Evolutionary conservation across 129 eudicot genomes (phyloP), one percentile per base, ranked within the genome.

Genomic region (Escallonia herrerae): DNA sequence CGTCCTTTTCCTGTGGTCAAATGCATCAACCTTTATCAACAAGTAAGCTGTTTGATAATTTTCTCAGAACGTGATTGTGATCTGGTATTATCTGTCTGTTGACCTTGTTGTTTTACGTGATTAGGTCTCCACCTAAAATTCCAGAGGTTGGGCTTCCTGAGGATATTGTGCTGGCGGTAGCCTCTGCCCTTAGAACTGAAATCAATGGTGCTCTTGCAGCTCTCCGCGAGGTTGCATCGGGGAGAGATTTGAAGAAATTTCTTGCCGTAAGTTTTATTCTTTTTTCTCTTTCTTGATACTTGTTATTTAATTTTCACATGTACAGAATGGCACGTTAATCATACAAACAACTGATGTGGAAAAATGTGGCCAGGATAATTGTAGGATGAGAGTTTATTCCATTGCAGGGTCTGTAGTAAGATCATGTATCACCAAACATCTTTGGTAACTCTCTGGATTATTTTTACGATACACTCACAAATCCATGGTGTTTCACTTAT

Each of bases 91-190:
- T 12, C 11, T 8, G 37, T 8, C 43, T 67, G 14, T 41, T 64
- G 10, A 40, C 14, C n/a, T n/a, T n/a, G 8, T 33, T 55, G 8
- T 14, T 6, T 52, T 57, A 3, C 8, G 5, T 8, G 4, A 45
- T 60, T 70, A 87, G 97, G 87, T 72, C 91, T 64, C 91, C 96
- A 3, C 98, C 95, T 48, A 71, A 80, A 64, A 76, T 93, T 68
- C 98, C 98, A 11, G 89, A 93, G 70, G 84, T 83, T n/a, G 51
- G 53, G n/a, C 76, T 93, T 60, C 83, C 95, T 40, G 86, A 93
- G 67, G 94, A 88, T 63, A 66, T 79, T 48, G 83, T 83, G 60
- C 67, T 85, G 5, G 91, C 80, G 41, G 81, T 88, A 2, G 95
- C 83, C 15, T 73, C 80, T 74, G 96, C 89, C 51, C 42, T 93